phyloP scores from a whole-genome alignment of 306 rosid species.

The Quercus glauca region DNA sequence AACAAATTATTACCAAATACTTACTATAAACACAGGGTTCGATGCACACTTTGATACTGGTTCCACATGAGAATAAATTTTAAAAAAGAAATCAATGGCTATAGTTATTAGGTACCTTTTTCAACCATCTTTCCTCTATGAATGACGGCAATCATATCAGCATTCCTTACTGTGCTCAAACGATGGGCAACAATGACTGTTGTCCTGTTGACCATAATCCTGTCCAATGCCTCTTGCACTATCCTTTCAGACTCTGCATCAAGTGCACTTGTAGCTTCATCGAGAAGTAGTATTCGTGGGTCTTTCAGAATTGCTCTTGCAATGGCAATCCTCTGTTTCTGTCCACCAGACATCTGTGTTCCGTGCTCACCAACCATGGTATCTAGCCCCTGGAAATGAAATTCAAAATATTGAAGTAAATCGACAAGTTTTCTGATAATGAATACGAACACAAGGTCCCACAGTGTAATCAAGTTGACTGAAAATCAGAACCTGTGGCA shows the following conservation, averaged over 20 bases:
- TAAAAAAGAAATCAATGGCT: background rate
- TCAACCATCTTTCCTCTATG: slow-evolving; percentile 65
- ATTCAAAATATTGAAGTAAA: background rate
- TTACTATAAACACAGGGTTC: background rate
- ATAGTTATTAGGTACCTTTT: slow-evolving; percentile 37
- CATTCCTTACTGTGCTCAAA: slow-evolving; percentile 58
- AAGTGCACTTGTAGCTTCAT: slow-evolving; percentile 73
- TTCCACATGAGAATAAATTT: background rate
- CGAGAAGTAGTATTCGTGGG: slow-evolving; percentile 66
- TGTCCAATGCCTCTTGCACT: slow-evolving; percentile 68
- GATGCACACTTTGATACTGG: background rate
- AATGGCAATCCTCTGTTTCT: slow-evolving; percentile 62
- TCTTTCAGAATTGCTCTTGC: slow-evolving; percentile 76
- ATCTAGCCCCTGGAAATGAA: slow-evolving; percentile 46
- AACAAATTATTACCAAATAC: background rate
- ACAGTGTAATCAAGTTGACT: background rate
- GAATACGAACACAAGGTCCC: slow-evolving; percentile 6
- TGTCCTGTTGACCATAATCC: slow-evolving; percentile 58
- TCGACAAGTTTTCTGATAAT: background rate
- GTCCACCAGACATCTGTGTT: slow-evolving; percentile 71
- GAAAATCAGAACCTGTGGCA: slow-evolving; percentile 35
- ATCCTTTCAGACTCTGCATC: slow-evolving; percentile 69
- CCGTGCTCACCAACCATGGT: slow-evolving; percentile 79
- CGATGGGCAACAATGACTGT: slow-evolving; percentile 77
- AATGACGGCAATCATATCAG: slow-evolving; percentile 57